phyloP scores from a whole-genome alignment of 2,329 filamentous ascomycete genomes.

The Aspergillus sp. region DNA sequence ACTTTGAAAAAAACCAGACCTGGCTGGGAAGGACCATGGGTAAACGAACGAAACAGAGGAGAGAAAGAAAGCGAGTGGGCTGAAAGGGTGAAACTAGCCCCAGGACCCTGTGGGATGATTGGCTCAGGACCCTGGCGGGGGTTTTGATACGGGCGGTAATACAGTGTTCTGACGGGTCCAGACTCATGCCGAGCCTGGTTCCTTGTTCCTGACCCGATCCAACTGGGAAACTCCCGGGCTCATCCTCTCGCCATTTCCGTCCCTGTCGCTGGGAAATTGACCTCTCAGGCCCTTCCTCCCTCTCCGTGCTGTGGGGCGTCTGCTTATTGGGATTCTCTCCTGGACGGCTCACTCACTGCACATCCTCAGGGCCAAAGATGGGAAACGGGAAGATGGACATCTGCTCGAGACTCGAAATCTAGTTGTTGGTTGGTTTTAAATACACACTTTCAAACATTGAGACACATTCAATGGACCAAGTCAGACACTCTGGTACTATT shows the following conservation, averaged over 20 bases:
- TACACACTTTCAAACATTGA: neutral
- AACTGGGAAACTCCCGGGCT: neutral
- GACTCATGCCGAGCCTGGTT: neutral
- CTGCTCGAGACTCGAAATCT: neutral
- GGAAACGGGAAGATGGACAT: no score
- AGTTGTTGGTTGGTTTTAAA: neutral
- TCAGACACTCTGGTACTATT: neutral
- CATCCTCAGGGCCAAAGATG: neutral
- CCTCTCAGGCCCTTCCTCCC: neutral
- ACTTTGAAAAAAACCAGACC: no score
- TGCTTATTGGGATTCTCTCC: constrained; percentile 6
- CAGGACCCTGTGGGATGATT: constrained; percentile 9
- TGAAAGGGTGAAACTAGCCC: constrained; percentile 1
- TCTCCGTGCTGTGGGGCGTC: neutral
- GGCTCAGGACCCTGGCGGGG: constrained; percentile 3
- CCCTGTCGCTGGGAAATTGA: neutral
- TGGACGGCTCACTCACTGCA: neutral
- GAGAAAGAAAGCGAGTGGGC: neutral
- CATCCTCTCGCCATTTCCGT: neutral
- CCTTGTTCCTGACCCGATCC: constrained; percentile 4
- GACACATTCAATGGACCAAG: neutral
- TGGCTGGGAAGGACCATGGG: neutral
- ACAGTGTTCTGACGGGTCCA: neutral
- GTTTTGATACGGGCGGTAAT: neutral
- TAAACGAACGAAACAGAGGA: neutral